phyloP scores from a whole-genome alignment of 2,329 filamentous ascomycete species.

The Colletotrichum godetiae region DNA sequence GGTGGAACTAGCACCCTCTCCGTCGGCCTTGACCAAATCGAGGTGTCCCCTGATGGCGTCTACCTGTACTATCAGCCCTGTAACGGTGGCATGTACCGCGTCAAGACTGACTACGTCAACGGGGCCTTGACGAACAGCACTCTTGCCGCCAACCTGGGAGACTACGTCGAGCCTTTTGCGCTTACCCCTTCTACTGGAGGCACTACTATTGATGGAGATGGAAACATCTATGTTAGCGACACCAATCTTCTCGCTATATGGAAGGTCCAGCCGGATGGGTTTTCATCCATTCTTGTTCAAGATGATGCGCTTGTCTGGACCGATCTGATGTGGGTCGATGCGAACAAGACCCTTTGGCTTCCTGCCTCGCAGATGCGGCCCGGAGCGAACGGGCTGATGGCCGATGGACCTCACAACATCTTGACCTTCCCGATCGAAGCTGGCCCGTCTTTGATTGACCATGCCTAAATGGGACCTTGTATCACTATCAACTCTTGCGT shows the following conservation, averaged over 20 bases:
- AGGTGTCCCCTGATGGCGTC: conserved; percentile 11
- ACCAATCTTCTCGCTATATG: conserved; percentile 14
- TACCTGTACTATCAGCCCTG: conserved; percentile 22
- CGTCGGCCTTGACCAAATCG: conserved; percentile 15
- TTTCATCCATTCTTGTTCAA: background rate
- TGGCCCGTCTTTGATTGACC: conserved; percentile 4
- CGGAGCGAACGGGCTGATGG: background rate
- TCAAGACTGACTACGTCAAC: conserved; percentile 10
- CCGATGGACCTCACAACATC: background rate
- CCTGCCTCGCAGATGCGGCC: conserved; percentile 21
- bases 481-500: background rate
- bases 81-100: conserved; percentile 21
- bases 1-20: conserved; percentile 3
- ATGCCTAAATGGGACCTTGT: background rate
- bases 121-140: conserved; percentile 13
- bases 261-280: conserved; percentile 2
- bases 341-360: conserved; percentile 16
- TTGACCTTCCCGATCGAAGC: conserved; percentile 7
- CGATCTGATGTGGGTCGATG: conserved; percentile 14
- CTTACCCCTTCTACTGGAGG: conserved; percentile 5
- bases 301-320: conserved; percentile 15
- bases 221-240: conserved; percentile 7
- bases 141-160: conserved; percentile 3
- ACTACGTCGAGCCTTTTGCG: conserved; percentile 4
- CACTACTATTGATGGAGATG: conserved; percentile 11